A percentile compares a stretch with the other conserved stretches of the same genome.
Evolutionary conservation across 2,329 filamentous ascomycete genomes (phyloP).

Genomic region (Trichophyton simii): DNA sequence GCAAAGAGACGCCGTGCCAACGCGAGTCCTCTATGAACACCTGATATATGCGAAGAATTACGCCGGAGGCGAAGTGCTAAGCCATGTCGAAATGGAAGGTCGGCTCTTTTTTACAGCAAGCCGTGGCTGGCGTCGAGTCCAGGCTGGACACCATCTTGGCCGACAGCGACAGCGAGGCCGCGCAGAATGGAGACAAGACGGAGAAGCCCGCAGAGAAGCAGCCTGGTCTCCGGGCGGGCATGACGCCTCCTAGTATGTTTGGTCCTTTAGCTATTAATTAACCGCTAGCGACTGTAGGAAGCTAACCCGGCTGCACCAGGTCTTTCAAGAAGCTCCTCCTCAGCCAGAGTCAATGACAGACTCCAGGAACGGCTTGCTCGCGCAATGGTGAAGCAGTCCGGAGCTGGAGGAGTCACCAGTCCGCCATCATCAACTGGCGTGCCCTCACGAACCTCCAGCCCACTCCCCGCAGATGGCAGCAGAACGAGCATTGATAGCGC

Average conservation of each 20-base stretch:
- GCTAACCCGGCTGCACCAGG: conserved; percentile 21
- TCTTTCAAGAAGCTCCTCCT: conserved; percentile 52
- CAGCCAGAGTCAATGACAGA: conserved; percentile 59
- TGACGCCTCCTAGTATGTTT: conserved; percentile 18
- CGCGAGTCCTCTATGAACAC: not conserved
- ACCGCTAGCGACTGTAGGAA: not conserved
- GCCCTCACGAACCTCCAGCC: conserved; percentile 42
- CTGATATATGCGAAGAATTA: not conserved
- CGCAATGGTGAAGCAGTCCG: conserved; percentile 63
- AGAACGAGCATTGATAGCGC: conserved; percentile 26
- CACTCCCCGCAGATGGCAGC: conserved; percentile 34
- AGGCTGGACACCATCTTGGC: conserved; percentile 82
- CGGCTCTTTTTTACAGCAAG: conserved; percentile 63
- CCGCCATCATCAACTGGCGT: conserved; percentile 38
- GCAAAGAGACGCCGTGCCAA: not conserved
- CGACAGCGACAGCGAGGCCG: conserved; percentile 51
- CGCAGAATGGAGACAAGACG: conserved; percentile 19
- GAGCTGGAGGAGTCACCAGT: conserved; percentile 35
- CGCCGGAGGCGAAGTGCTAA: conserved; percentile 16
- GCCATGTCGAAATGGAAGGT: conserved; percentile 51
- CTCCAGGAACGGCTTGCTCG: conserved; percentile 82
- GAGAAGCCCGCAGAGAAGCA: conserved; percentile 25
- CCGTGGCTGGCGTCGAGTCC: conserved; percentile 87
- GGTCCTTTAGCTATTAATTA: not conserved
- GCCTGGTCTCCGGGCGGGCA: conserved; percentile 18